phyloP scores from a whole-genome alignment of 2,329 filamentous ascomycete species.

The Cadophora sp. region DNA sequence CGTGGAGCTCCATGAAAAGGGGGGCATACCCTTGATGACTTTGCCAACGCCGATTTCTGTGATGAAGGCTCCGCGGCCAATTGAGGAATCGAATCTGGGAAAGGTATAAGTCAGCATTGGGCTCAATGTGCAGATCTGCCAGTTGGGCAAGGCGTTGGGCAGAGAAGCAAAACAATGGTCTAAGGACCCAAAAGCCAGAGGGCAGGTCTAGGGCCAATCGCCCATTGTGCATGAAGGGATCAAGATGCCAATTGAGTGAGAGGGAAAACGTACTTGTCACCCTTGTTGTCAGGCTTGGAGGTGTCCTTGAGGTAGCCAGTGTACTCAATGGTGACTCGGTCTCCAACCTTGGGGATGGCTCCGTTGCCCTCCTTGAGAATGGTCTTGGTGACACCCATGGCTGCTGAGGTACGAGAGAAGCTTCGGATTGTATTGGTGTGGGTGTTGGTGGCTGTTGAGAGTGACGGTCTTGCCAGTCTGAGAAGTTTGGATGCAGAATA shows the following conservation, averaged over 20 bases:
- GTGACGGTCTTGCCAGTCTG: constrained; percentile 2
- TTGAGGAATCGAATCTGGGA: constrained; percentile 85
- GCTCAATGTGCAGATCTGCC: neutral
- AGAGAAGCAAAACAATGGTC: neutral
- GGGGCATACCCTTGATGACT: constrained; percentile 80
- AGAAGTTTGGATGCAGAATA: constrained; percentile 14
- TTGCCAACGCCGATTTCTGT: constrained; percentile 80
- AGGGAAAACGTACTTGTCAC: constrained; percentile 66
- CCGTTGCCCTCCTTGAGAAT: constrained; percentile 66
- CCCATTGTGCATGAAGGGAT: neutral
- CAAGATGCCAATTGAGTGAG: constrained; percentile 4
- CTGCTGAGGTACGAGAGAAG: constrained; percentile 43
- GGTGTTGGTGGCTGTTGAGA: constrained; percentile 3
- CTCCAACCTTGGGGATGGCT: constrained; percentile 66
- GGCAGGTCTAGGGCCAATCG: neutral
- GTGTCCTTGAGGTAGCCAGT: constrained; percentile 83
- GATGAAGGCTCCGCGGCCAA: constrained; percentile 76
- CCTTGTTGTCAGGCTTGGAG: constrained; percentile 67
- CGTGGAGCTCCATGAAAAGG: constrained; percentile 10
- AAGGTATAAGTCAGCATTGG: constrained; percentile 22
- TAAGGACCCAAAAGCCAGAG: neutral
- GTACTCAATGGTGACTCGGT: constrained; percentile 88
- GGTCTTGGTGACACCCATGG: constrained; percentile 78
- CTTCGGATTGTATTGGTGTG: constrained; percentile 23
- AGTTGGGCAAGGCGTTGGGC: neutral